A percentile compares a stretch with the other conserved stretches of the same genome.
These are phyloP conservation scores for Chaetomium sp. DNA, from an alignment of 2,329 filamentous ascomycete species.

Conservation along the genomic window DNA sequence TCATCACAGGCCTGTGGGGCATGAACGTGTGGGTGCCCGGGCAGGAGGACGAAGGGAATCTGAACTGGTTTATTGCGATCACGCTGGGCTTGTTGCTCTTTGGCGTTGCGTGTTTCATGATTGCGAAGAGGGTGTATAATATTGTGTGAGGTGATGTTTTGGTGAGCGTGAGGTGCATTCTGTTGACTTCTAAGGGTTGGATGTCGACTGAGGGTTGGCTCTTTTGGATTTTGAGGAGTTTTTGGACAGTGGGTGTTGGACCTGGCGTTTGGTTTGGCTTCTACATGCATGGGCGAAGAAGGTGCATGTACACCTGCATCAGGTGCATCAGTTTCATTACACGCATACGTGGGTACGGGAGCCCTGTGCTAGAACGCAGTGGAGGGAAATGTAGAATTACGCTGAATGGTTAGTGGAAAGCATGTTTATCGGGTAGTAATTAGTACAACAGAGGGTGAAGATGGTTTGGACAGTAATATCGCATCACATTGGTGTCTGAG, in stretches of 20 bases:
- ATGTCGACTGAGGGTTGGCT: no score
- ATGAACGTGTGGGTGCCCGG: slow-evolving; percentile 98
- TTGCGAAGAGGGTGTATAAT: slow-evolving; percentile 77
- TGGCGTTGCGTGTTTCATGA: slow-evolving; percentile 69
- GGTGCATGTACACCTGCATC: no score
- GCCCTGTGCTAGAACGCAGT: no score
- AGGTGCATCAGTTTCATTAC: no score
- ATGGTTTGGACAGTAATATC: no score
- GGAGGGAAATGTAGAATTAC: no score
- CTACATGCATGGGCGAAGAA: no score
- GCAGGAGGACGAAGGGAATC: slow-evolving; percentile 69
- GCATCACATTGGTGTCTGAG: no score
- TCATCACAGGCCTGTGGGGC: slow-evolving; percentile 96
- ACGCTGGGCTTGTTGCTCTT: slow-evolving; percentile 73
- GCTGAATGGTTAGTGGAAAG: no score
- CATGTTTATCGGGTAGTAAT: no score
- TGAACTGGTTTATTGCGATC: slow-evolving; percentile 68
- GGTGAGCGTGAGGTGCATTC: neutral
- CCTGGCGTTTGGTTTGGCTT: neutral
- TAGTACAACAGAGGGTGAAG: no score
- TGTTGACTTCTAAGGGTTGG: neutral
- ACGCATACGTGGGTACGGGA: no score
- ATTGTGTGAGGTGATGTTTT: slow-evolving; percentile 55
- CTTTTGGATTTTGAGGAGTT: neutral
- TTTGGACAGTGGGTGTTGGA: neutral